Evolutionary conservation across 2,329 filamentous ascomycete genomes (phyloP).

Genomic region (Magnaporthiopsis poae): DNA sequence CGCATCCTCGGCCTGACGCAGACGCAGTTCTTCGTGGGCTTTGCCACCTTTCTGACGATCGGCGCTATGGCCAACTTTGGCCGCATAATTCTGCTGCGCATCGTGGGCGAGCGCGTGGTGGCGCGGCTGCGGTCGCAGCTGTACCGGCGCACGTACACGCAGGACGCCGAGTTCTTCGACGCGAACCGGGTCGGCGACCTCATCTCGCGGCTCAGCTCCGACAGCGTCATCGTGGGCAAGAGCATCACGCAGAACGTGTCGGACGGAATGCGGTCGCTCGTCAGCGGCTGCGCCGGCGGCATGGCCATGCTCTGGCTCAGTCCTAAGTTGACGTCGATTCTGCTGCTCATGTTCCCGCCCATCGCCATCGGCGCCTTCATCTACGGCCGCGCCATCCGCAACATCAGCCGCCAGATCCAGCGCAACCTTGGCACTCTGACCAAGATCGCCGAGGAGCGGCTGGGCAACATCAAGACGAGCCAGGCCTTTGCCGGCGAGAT

Average conservation of each 20-base stretch:
- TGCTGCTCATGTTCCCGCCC: constrained; percentile 80
- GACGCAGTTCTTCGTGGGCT: constrained; percentile 76
- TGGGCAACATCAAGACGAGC: constrained; percentile 91
- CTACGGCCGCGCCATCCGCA: constrained; percentile 81
- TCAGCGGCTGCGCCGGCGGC: constrained; percentile 83
- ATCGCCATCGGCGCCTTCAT: constrained; percentile 84
- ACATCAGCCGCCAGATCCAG: constrained; percentile 84
- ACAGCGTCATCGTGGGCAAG: constrained; percentile 96
- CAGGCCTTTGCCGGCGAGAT: constrained; percentile 93
- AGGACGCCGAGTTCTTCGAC: constrained; percentile 98
- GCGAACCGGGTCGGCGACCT: constrained; percentile 93
- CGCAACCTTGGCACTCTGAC: constrained; percentile 85
- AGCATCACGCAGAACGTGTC: constrained; percentile 97
- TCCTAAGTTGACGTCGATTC: constrained; percentile 75
- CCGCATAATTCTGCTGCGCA: constrained; percentile 81
- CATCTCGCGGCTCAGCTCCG: constrained; percentile 87
- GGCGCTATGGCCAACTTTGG: constrained; percentile 89
- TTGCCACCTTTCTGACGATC: constrained; percentile 66
- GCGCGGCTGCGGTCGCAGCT: constrained; percentile 79
- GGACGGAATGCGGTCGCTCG: constrained; percentile 81
- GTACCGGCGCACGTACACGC: constrained; percentile 85
- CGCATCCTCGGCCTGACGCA: constrained; percentile 75
- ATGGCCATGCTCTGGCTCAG: constrained; percentile 93
- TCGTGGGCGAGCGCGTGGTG: constrained; percentile 91
- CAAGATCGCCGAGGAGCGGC: constrained; percentile 94